These are phyloP conservation scores for Colletotrichum graminicola DNA, from an alignment of 2,329 filamentous ascomycete genomes.

Conservation along the genomic window DNA sequence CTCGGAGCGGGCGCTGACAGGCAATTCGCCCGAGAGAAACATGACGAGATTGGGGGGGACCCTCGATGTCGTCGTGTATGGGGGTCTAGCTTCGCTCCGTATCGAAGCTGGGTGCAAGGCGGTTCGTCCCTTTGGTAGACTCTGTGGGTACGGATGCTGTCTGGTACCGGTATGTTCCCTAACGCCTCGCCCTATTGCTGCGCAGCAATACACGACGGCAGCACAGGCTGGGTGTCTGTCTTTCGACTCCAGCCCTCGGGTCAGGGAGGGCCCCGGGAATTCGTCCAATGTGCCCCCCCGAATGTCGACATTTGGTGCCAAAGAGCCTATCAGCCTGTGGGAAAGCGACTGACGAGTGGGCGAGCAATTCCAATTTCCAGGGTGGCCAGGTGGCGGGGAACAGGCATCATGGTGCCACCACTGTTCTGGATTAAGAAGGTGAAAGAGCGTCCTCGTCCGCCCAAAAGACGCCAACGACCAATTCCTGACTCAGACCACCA, in stretches of 20 bases:
- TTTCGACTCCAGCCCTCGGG: constrained; percentile 16
- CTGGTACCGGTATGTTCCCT: neutral
- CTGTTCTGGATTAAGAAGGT: constrained; percentile 43
- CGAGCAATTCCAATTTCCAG: constrained; percentile 40
- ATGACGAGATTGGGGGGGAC: constrained; percentile 21
- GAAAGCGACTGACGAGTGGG: constrained; percentile 23
- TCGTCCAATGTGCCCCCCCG: constrained; percentile 26
- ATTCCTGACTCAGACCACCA: constrained; percentile 42
- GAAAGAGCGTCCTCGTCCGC: constrained; percentile 29
- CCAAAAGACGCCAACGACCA: constrained; percentile 39
- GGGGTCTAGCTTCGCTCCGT: constrained; percentile 10
- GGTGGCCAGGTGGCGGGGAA: constrained; percentile 40
- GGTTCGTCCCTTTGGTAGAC: constrained; percentile 30
- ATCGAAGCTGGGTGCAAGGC: constrained; percentile 29
- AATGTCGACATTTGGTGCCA: constrained; percentile 33
- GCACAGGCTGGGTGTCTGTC: constrained; percentile 5
- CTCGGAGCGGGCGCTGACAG: constrained; percentile 38
- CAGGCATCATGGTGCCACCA: constrained; percentile 39
- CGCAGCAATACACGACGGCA: neutral
- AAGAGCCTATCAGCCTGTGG: constrained; percentile 24
- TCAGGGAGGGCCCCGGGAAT: constrained; percentile 23
- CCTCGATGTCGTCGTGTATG: constrained; percentile 22
- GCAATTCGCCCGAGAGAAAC: constrained; percentile 37
- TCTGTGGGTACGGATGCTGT: constrained; percentile 26
- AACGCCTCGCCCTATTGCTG: constrained; percentile 23